phyloP scores from a whole-genome alignment of 352 stramenopile genomes.

The Phytophthora lateralis region DNA sequence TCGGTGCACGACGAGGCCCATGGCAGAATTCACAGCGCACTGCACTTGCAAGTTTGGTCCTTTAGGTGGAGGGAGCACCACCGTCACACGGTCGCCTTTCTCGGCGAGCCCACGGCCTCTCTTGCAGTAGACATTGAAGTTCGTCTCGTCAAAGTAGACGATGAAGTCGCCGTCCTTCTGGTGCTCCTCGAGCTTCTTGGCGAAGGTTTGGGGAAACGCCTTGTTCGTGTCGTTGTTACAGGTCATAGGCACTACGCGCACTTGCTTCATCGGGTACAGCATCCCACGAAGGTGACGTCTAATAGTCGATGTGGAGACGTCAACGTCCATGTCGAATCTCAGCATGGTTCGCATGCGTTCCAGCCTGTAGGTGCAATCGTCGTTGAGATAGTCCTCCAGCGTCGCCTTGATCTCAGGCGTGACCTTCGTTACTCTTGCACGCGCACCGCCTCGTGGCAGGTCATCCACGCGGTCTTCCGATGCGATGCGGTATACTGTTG shows the following conservation, averaged over 20 bases:
- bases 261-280: conserved; percentile 6
- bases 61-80: conserved; percentile 1
- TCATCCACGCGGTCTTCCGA: not conserved
- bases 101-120: not conserved
- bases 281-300: not conserved
- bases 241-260: not conserved
- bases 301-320: not conserved
- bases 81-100: not conserved
- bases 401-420: not conserved
- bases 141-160: conserved; percentile 10
- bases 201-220: not conserved
- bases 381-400: not conserved
- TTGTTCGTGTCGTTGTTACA: conserved; percentile 9
- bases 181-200: not conserved
- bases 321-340: conserved; percentile 2
- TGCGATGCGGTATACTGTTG: not conserved
- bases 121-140: conserved; percentile 13
- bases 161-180: not conserved
- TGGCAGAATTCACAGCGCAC: not conserved
- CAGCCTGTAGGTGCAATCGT: conserved; percentile 1
- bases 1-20: not conserved
- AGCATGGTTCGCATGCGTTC: not conserved
- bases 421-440: not conserved
- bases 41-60: conserved; percentile 3
- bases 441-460: not conserved